Evolutionary conservation across 768 basidiomycete species (phyloP).

Genomic region (Porpolomopsis calyptriformis): DNA sequence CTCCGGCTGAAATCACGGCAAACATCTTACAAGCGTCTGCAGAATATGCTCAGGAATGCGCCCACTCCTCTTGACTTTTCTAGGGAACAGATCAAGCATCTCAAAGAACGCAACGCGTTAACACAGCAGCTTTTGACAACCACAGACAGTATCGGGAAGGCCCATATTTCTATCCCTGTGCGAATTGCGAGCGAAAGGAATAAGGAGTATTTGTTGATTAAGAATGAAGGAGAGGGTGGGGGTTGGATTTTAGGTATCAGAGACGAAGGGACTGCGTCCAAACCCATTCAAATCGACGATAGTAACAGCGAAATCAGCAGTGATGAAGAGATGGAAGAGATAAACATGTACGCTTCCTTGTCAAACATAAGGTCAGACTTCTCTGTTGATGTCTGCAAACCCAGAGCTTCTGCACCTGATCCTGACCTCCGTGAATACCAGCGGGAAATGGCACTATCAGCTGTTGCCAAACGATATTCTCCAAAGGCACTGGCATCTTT

Average conservation of each 20-base stretch:
- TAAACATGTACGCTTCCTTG: slow-evolving; percentile 46
- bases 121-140: slow-evolving; percentile 90
- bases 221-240: slow-evolving; percentile 77
- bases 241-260: slow-evolving; percentile 94
- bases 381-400: slow-evolving; percentile 16
- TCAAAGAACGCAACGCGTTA: slow-evolving; percentile 78
- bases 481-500: slow-evolving; percentile 26
- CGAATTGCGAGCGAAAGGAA: slow-evolving; percentile 94
- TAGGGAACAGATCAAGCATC: slow-evolving; percentile 86
- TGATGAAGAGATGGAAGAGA: slow-evolving; percentile 74
- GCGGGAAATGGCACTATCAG: slow-evolving; percentile 48
- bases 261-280: slow-evolving; percentile 72
- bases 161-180: slow-evolving; percentile 81
- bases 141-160: slow-evolving; percentile 86
- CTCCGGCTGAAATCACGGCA: slow-evolving; percentile 89
- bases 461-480: slow-evolving; percentile 41
- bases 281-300: slow-evolving; percentile 80
- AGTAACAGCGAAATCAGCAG: slow-evolving; percentile 34
- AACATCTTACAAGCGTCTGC: slow-evolving; percentile 82
- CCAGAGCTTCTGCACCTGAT: slow-evolving; percentile 32
- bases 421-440: slow-evolving; percentile 55
- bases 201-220: slow-evolving; percentile 87
- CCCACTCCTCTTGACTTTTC: slow-evolving; percentile 90
- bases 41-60: slow-evolving; percentile 77
- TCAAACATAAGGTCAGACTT: neutral